Conservation (phyloP, 2,329 filamentous ascomycete genomes). For the Trichoderma asperellum region DNA sequence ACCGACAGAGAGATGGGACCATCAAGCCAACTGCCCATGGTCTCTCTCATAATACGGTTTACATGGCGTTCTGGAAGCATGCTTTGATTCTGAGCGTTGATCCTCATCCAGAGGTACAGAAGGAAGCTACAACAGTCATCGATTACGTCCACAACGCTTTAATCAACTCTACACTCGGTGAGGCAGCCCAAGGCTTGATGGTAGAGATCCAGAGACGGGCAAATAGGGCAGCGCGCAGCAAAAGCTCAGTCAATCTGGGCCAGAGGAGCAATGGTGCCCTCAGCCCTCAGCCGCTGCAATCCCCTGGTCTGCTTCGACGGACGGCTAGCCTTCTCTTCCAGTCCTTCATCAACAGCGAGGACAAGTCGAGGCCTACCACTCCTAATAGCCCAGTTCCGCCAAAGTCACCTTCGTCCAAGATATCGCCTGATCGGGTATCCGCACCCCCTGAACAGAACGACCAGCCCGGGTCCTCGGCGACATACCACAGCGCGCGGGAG, state of each 20-base stretch:
- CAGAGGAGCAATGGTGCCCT: constrained; percentile 50
- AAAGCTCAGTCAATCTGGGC: constrained; percentile 46
- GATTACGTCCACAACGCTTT: constrained; percentile 83
- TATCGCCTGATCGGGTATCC: constrained; percentile 48
- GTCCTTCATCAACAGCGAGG: constrained; percentile 58
- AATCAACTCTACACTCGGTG: constrained; percentile 74
- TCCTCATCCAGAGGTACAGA: constrained; percentile 89
- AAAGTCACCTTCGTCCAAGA: constrained; percentile 43
- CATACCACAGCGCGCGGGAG: constrained; percentile 75
- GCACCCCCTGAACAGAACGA: constrained; percentile 77
- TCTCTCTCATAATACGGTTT: constrained; percentile 84
- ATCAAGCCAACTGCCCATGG: constrained; percentile 62
- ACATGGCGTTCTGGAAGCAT: constrained; percentile 93
- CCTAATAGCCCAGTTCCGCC: constrained; percentile 38
- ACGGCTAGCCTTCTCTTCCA: constrained; percentile 67
- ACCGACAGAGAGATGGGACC: constrained; percentile 60
- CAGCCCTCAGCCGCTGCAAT: constrained; percentile 52
- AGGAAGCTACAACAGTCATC: constrained; percentile 80
- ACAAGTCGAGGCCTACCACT: constrained; percentile 44
- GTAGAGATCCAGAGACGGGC: constrained; percentile 68
- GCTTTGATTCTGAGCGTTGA: constrained; percentile 89
- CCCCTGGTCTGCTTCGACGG: constrained; percentile 63
- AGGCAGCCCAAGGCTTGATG: constrained; percentile 71
- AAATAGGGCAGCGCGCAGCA: constrained; percentile 50
- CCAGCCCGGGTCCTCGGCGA: constrained; percentile 64